phyloP scores from a whole-genome alignment of 1,284 basidiomycete genomes.

The Mrakiaceae sp. region DNA sequence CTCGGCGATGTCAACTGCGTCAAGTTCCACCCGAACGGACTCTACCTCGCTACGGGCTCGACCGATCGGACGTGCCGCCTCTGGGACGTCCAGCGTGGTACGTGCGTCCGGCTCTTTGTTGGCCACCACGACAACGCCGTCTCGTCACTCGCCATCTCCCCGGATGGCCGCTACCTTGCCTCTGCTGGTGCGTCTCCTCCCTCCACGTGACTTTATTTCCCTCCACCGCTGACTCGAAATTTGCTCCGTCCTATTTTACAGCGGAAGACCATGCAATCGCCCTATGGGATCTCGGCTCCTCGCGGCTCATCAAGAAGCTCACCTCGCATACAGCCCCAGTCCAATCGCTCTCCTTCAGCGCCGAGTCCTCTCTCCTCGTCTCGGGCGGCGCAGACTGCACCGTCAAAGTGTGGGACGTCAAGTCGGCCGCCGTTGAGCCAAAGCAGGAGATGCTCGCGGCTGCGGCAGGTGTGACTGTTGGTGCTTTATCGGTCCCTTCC shows the following conservation, averaged over 20 bases:
- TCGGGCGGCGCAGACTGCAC: constrained; percentile 87
- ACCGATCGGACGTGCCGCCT: constrained; percentile 89
- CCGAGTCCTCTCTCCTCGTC: constrained; percentile 79
- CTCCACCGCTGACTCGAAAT: not conserved
- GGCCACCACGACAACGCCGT: constrained; percentile 78
- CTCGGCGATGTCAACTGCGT: constrained; percentile 94
- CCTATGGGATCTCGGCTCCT: constrained; percentile 91
- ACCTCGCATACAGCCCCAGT: constrained; percentile 80
- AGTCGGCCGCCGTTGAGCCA: constrained; percentile 43
- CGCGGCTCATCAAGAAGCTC: constrained; percentile 93
- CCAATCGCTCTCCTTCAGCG: constrained; percentile 81
- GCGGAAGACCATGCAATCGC: constrained; percentile 88
- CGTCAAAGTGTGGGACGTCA: constrained; percentile 93
- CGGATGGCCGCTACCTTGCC: constrained; percentile 87
- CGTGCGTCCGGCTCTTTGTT: constrained; percentile 87
- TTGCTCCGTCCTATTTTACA: constrained; percentile 26
- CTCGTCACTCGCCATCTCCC: constrained; percentile 78
- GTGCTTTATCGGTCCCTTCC: no score
- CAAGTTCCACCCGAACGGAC: constrained; percentile 90
- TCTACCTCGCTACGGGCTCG: constrained; percentile 95
- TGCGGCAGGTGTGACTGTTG: no score
- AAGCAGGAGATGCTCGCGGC: not conserved
- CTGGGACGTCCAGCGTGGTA: constrained; percentile 97
- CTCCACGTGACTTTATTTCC: not conserved
- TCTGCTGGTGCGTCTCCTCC: constrained; percentile 54